Percentiles rank a stretch among this genome's conserved stretches.
Conservation (phyloP, 139 green algal genomes). For the Eudorina sp. region DNA sequence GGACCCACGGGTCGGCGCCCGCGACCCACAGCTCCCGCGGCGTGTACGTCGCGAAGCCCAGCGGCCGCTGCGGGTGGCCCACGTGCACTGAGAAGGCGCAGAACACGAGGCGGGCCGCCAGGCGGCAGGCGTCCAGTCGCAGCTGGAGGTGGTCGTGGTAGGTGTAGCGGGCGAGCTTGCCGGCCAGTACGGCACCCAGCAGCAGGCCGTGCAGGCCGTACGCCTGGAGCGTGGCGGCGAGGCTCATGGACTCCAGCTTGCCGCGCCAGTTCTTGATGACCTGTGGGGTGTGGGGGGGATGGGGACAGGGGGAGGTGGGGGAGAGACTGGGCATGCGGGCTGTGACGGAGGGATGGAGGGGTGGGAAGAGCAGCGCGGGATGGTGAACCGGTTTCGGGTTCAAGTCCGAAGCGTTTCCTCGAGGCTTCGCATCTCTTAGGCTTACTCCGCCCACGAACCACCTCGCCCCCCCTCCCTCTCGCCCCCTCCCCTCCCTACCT, state of each 20-base stretch:
- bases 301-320: not conserved
- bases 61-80: slow-evolving; percentile 66
- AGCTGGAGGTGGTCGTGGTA: slow-evolving; percentile 51
- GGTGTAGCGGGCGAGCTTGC: slow-evolving; percentile 72
- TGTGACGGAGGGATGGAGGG: too few relatives aligned
- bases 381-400: too few relatives aligned
- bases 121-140: slow-evolving; percentile 57
- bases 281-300: slow-evolving; percentile 16
- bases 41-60: slow-evolving; percentile 60
- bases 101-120: slow-evolving; percentile 51
- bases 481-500: too few relatives aligned
- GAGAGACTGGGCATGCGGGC: too few relatives aligned
- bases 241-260: slow-evolving; percentile 43
- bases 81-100: slow-evolving; percentile 59
- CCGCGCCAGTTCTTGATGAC: slow-evolving; percentile 63
- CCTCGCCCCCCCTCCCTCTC: too few relatives aligned
- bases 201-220: slow-evolving; percentile 73
- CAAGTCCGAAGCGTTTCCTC: too few relatives aligned
- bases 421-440: too few relatives aligned
- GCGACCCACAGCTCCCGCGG: slow-evolving; percentile 55
- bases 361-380: too few relatives aligned
- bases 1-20: slow-evolving; percentile 44
- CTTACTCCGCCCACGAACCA: too few relatives aligned
- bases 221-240: slow-evolving; percentile 49
- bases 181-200: slow-evolving; percentile 65